A percentile compares a stretch with the other conserved stretches of the same genome.
Conservation (phyloP, 1,139 yeast genomes). For the Blastobotrys elegans region DNA sequence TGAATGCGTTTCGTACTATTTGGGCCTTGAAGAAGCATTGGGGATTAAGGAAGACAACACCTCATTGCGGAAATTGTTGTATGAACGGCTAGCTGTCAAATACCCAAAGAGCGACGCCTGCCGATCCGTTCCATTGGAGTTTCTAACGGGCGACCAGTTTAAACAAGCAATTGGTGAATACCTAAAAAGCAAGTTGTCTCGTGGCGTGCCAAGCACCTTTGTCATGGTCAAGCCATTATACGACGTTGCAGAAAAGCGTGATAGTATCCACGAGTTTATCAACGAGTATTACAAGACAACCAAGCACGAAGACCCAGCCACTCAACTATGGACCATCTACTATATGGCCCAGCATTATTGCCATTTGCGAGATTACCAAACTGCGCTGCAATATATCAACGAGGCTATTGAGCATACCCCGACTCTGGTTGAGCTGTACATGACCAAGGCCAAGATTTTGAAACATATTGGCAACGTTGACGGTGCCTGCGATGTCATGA, state of each 20-base stretch:
- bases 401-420: slow-evolving; percentile 61
- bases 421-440: slow-evolving; percentile 74
- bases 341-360: slow-evolving; percentile 80
- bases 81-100: slow-evolving; percentile 56
- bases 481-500: slow-evolving; percentile 62
- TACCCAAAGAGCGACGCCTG: slow-evolving; percentile 88
- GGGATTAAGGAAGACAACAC: slow-evolving; percentile 33
- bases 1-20: slow-evolving; percentile 65
- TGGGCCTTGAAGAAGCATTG: slow-evolving; percentile 58
- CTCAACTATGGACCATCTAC: slow-evolving; percentile 69
- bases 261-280: slow-evolving; percentile 52
- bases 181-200: slow-evolving; percentile 54
- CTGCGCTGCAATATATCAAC: slow-evolving; percentile 55
- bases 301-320: slow-evolving; percentile 42
- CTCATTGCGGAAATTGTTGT: slow-evolving; percentile 38
- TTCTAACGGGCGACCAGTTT: slow-evolving; percentile 55
- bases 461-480: slow-evolving; percentile 61
- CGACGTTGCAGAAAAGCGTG: slow-evolving; percentile 44
- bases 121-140: slow-evolving; percentile 68
- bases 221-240: slow-evolving; percentile 80
- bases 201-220: slow-evolving; percentile 90
- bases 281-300: slow-evolving; percentile 39
- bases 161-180: slow-evolving; percentile 46
- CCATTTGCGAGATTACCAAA: slow-evolving; percentile 44
- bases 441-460: slow-evolving; percentile 72